phyloP scores from a whole-genome alignment of 2,329 filamentous ascomycete species.

The Verticillium nonalfalfae region DNA sequence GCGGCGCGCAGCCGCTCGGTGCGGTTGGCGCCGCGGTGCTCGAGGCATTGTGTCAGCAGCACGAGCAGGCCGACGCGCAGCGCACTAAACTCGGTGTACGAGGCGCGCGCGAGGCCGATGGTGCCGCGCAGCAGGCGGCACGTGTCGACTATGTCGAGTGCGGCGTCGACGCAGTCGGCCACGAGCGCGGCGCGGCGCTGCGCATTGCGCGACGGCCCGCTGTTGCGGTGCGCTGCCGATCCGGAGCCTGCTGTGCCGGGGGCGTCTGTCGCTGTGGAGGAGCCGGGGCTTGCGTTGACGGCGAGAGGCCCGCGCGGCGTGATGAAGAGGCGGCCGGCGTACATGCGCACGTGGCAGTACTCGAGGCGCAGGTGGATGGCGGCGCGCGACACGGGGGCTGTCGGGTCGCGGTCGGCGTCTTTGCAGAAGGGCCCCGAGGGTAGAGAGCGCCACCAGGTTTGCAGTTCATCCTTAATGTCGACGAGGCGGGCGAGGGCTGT shows the following conservation, averaged over 20 bases:
- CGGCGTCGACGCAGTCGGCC: conserved; percentile 45
- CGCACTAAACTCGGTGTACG: conserved; percentile 50
- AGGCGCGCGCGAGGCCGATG: conserved; percentile 46
- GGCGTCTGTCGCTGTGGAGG: background rate
- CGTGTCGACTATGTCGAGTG: conserved; percentile 41
- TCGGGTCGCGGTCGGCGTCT: conserved; percentile 32
- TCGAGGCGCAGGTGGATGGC: conserved; percentile 45
- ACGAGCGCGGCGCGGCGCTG: conserved; percentile 33
- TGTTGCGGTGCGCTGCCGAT: conserved; percentile 7
- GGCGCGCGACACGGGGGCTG: conserved; percentile 34
- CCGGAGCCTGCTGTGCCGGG: background rate
- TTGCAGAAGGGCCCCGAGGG: conserved; percentile 19
- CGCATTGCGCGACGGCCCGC: conserved; percentile 10
- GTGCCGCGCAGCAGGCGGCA: conserved; percentile 41
- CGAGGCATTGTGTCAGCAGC: conserved; percentile 30
- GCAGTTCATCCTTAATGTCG: conserved; percentile 27
- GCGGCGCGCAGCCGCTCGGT: conserved; percentile 34
- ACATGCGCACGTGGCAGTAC: conserved; percentile 46
- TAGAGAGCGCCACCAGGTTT: conserved; percentile 30
- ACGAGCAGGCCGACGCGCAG: conserved; percentile 48
- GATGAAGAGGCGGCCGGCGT: conserved; percentile 47
- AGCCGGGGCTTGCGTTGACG: background rate
- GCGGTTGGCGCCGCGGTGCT: conserved; percentile 15
- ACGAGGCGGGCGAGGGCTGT: conserved; percentile 25
- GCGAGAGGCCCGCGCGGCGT: conserved; percentile 23